A percentile compares a stretch with the other conserved stretches of the same genome.
phyloP scores from a whole-genome alignment of 805 yeast species.

The Schwanniomyces pseudopolymorphus region DNA sequence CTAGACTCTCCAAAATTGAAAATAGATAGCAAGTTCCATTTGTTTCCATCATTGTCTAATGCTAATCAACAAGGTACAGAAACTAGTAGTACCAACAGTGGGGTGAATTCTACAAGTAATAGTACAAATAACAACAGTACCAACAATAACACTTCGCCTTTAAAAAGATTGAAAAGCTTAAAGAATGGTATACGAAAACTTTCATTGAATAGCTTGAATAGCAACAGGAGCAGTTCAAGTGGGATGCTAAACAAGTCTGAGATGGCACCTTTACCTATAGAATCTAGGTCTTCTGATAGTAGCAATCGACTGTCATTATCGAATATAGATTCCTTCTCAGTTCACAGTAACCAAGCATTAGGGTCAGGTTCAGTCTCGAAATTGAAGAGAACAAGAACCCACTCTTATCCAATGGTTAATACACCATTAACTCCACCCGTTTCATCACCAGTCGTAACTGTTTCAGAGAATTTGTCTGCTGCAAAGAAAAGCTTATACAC shows the following conservation, averaged over 20 bases:
- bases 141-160: constrained; percentile 23
- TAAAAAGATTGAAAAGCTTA: constrained; percentile 35
- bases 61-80: background rate
- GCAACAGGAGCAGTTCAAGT: constrained; percentile 5
- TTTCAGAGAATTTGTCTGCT: constrained; percentile 32
- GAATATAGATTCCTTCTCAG: constrained; percentile 2
- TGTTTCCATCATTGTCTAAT: constrained; percentile 9
- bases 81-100: background rate
- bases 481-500: constrained; percentile 25
- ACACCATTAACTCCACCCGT: constrained; percentile 23
- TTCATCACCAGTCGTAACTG: constrained; percentile 38
- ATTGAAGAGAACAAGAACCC: constrained; percentile 18
- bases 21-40: constrained; percentile 9
- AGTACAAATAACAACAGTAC: background rate
- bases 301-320: constrained; percentile 1
- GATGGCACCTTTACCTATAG: constrained; percentile 11
- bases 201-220: constrained; percentile 10
- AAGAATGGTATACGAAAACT: constrained; percentile 35
- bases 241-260: constrained; percentile 8
- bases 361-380: background rate
- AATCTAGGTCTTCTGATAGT: constrained; percentile 1
- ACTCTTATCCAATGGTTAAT: constrained; percentile 10
- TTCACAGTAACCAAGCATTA: background rate
- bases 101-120: background rate
- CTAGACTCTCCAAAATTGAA: constrained; percentile 16